A percentile compares a stretch with the other conserved stretches of the same genome.
Evolutionary conservation across 495 filamentous ascomycete species (phyloP).

Genomic region (Glonium stellatum): DNA sequence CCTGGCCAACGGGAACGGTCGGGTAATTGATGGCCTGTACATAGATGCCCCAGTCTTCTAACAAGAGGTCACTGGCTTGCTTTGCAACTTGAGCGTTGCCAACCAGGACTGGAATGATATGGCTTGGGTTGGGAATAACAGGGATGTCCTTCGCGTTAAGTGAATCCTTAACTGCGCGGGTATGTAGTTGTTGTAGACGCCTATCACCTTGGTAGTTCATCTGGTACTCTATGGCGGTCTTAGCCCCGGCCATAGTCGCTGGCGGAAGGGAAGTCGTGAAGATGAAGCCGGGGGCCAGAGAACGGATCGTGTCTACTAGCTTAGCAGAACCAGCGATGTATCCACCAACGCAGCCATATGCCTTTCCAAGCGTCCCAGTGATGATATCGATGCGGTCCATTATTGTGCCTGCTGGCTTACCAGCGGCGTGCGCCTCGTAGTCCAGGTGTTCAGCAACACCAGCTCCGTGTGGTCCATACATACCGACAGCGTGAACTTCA

Average conservation of each 20-base stretch:
- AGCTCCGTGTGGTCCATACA: slow-evolving; percentile 95
- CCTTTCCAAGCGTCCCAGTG: slow-evolving; percentile 93
- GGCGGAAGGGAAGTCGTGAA: slow-evolving; percentile 96
- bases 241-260: slow-evolving; percentile 92
- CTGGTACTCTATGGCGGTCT: slow-evolving; percentile 89
- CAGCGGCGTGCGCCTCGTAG: slow-evolving; percentile 66
- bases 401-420: slow-evolving; percentile 70
- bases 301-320: slow-evolving; percentile 92
- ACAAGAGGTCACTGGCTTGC: slow-evolving; percentile 76
- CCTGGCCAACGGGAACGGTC: slow-evolving; percentile 91
- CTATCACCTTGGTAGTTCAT: slow-evolving; percentile 72
- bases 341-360: slow-evolving; percentile 94
- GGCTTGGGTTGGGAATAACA: slow-evolving; percentile 95
- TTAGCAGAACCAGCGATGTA: slow-evolving; percentile 89
- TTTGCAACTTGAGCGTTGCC: slow-evolving; percentile 93
- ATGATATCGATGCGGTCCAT: slow-evolving; percentile 97
- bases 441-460: slow-evolving; percentile 97
- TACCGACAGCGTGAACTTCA: slow-evolving; percentile 96
- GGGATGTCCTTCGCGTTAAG: slow-evolving; percentile 75
- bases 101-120: slow-evolving; percentile 91
- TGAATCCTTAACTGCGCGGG: slow-evolving; percentile 78
- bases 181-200: slow-evolving; percentile 88
- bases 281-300: slow-evolving; percentile 94
- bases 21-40: slow-evolving; percentile 99
- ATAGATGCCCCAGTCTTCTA: slow-evolving; percentile 86